Base-by-base conservation (phyloP, 164 flowering plant genomes). In the Vitis riparia region DNA sequence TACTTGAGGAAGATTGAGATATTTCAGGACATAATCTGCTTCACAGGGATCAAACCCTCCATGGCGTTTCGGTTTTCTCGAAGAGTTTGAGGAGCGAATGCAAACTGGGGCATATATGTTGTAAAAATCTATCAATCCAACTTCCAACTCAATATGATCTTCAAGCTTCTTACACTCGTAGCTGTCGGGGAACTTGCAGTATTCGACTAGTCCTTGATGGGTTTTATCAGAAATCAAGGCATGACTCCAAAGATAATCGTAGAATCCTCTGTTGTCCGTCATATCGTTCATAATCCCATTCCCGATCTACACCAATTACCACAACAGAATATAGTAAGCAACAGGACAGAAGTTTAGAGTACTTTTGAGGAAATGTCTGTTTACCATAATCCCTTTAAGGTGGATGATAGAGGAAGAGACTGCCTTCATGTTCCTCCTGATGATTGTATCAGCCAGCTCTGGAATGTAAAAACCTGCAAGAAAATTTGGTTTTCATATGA, bases 61-160 rank as follows among this genome's bases (percentile, higher is more conserved):
- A 19, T 15, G n/a, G 48, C 4, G 59, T 29, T 59, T 58, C 3
- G 17, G 1, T 37, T 57, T 48, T 50, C 16, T 65, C 9, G 17
- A 48, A 2, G 56, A 51, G 3, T n/a, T 59, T 7, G 59, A 63
- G 50, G 14, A 27, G 16, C 12, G 0, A 52, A 8, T 53, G 69
- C 91, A 85, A 0, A 73, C 27, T 27, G 87, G 83, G 16, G 86
- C 84, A 62, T 85, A 85, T 30, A 85, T 87, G 75, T 83, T 75
- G 76, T 79, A 76, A 5, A 71, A 9, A 57, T 77, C 74, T 16
- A 85, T 72, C 1, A 9, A 1, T 23, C 77, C 79, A 1, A 64
- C 30, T 32, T 76, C 78, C 1, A 9, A 12, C 5, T 14, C 3
- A 4, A 66, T 60, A 23, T 44, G 47, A 9, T 37, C 14, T 1